Evolutionary conservation across 306 rosid genomes (phyloP).

Genomic region (Phaseolus lunatus): DNA sequence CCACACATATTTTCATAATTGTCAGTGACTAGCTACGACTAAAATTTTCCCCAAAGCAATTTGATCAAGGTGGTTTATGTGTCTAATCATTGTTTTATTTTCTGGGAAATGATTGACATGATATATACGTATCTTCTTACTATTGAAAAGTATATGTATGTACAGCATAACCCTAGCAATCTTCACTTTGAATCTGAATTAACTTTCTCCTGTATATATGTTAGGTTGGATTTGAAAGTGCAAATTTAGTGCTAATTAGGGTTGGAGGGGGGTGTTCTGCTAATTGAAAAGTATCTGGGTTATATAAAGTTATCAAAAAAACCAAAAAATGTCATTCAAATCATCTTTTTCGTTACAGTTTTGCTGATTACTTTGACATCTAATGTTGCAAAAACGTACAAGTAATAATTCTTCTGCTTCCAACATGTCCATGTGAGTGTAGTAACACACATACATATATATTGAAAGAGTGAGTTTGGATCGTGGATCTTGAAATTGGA

Average conservation of each 20-base stretch:
- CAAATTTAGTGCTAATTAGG: conserved; percentile 16
- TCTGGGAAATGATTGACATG: conserved; percentile 38
- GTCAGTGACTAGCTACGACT: conserved; percentile 27
- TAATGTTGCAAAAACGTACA: conserved; percentile 21
- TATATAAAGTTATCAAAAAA: neutral
- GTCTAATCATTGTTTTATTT: neutral
- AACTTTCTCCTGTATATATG: neutral
- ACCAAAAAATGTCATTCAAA: neutral
- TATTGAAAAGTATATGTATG: conserved; percentile 28
- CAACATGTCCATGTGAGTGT: neutral
- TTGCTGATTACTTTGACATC: conserved; percentile 25
- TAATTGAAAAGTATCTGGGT: conserved; percentile 24
- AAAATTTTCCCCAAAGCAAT: conserved; percentile 40
- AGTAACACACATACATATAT: neutral
- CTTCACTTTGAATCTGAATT: conserved; percentile 36
- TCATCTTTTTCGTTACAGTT: conserved; percentile 10
- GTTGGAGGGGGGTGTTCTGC: conserved; percentile 4
- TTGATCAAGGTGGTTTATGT: conserved; percentile 6
- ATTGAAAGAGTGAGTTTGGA: conserved; percentile 26
- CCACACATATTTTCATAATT: conserved; percentile 37
- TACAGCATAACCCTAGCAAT: conserved; percentile 49
- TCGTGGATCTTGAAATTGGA: conserved; percentile 44
- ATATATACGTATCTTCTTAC: conserved; percentile 32
- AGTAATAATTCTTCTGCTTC: neutral
- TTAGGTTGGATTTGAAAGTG: conserved; percentile 29